phyloP scores from a whole-genome alignment of 495 filamentous ascomycete species.

The Aspergillus egyptiacus region DNA sequence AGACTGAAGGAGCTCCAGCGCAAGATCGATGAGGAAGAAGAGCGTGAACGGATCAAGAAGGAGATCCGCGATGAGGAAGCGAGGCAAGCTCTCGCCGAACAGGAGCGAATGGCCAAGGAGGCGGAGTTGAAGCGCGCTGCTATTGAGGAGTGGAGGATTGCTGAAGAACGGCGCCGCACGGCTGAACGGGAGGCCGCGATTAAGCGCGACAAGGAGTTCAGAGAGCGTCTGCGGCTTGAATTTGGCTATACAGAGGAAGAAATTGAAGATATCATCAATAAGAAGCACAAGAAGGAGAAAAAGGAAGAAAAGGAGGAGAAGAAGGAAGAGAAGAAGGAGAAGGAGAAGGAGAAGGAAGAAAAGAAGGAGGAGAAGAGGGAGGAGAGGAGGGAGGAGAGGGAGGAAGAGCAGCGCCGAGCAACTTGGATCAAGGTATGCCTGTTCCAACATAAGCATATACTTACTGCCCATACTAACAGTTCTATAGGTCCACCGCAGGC shows the following conservation, averaged over 20 bases:
- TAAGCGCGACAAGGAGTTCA: slow-evolving; percentile 45
- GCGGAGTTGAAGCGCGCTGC: slow-evolving; percentile 46
- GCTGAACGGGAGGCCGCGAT: slow-evolving; percentile 28
- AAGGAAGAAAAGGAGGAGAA: slow-evolving; percentile 38
- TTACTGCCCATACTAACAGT: neutral
- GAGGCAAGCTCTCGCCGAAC: slow-evolving; percentile 27
- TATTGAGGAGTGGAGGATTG: slow-evolving; percentile 52
- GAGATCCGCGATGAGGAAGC: slow-evolving; percentile 35
- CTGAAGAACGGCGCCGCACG: slow-evolving; percentile 39
- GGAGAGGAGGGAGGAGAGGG: slow-evolving; percentile 37
- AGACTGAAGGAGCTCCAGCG: slow-evolving; percentile 31
- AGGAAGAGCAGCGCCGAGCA: slow-evolving; percentile 32
- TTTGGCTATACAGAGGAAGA: slow-evolving; percentile 41
- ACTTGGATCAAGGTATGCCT: slow-evolving; percentile 46
- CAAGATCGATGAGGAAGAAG: slow-evolving; percentile 40
- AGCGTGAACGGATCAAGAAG: slow-evolving; percentile 34
- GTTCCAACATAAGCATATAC: no score
- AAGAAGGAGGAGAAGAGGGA: slow-evolving; percentile 34
- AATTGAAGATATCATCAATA: slow-evolving; percentile 51
- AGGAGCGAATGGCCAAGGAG: slow-evolving; percentile 41
- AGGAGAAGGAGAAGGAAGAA: slow-evolving; percentile 41
- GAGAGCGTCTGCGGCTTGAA: slow-evolving; percentile 30
- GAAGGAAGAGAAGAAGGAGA: slow-evolving; percentile 44
- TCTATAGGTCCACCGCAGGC: slow-evolving; percentile 41
- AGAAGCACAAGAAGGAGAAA: slow-evolving; percentile 51